These are phyloP conservation scores for Sporothrix sp. DNA, from an alignment of 2,329 filamentous ascomycete genomes.

Conservation along the genomic window DNA sequence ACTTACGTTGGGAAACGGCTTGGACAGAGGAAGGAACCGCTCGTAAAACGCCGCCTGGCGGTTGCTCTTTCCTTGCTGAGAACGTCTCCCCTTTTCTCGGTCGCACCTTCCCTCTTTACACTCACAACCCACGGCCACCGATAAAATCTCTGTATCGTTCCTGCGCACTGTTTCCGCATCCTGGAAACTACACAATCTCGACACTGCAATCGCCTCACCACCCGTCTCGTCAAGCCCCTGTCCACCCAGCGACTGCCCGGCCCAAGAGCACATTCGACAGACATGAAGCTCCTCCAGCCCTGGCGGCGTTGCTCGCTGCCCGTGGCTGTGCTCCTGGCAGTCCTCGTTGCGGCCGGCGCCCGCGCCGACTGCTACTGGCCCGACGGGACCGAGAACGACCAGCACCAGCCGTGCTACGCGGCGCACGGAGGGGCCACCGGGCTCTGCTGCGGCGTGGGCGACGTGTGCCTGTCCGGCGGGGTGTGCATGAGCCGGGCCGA, in stretches of 20 bases:
- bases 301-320: no score
- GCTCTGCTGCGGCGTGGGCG: slow-evolving; percentile 15
- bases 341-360: neutral
- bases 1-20: no score
- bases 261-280: no score
- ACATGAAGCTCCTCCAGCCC: no score
- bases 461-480: slow-evolving; percentile 13
- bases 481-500: slow-evolving; percentile 7
- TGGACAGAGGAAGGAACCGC: slow-evolving; percentile 1
- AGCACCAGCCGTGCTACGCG: slow-evolving; percentile 12
- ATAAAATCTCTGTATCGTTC: no score
- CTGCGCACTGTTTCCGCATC: no score
- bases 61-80: neutral
- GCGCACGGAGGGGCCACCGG: slow-evolving; percentile 1
- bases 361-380: slow-evolving; percentile 16
- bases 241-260: no score
- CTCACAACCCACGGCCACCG: no score
- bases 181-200: no score
- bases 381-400: slow-evolving; percentile 11
- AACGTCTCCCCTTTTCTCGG: neutral
- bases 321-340: neutral
- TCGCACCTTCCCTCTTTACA: neutral
- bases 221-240: no score
- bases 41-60: no score
- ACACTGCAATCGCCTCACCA: no score